Evolutionary conservation across 163 green algal species (phyloP).

Genomic region (Coccomyxa subellipsoidea): DNA sequence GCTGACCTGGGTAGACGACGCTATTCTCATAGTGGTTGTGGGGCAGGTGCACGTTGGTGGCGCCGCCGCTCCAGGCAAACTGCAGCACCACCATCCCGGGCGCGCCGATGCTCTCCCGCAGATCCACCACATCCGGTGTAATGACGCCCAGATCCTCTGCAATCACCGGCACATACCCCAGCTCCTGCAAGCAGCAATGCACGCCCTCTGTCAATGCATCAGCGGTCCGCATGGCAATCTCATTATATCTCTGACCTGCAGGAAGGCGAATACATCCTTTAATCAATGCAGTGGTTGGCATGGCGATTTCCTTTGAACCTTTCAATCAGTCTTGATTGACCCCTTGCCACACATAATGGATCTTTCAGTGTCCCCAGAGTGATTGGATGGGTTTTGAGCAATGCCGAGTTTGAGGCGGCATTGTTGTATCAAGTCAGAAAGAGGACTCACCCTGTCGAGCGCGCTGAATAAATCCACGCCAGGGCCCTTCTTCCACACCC

Average conservation of each 20-base stretch:
- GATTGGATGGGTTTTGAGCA: no score
- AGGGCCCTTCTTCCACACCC: constrained; percentile 84
- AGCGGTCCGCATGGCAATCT: no score
- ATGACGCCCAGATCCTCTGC: constrained; percentile 98
- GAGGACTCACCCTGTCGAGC: constrained; percentile 50
- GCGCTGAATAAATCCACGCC: constrained; percentile 79
- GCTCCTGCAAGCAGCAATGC: constrained; percentile 24
- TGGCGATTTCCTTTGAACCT: no score
- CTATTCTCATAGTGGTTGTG: constrained; percentile 97
- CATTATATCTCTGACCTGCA: no score
- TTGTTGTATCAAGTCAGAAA: no score
- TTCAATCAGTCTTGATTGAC: no score
- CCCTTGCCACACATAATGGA: no score
- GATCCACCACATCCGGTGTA: constrained; percentile 85
- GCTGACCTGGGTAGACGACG: constrained; percentile 79
- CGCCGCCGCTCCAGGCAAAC: constrained; percentile 92
- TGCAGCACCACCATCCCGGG: constrained; percentile 98
- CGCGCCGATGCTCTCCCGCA: constrained; percentile 80
- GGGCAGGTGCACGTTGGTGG: constrained; percentile 90
- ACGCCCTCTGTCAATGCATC: no score
- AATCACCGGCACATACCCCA: constrained; percentile 82
- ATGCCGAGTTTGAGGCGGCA: no score
- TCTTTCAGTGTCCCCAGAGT: no score
- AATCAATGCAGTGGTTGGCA: no score
- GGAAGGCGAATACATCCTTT: no score